Evolutionary conservation across 345 rosid genomes (phyloP).

Genomic region (Boechera stricta): DNA sequence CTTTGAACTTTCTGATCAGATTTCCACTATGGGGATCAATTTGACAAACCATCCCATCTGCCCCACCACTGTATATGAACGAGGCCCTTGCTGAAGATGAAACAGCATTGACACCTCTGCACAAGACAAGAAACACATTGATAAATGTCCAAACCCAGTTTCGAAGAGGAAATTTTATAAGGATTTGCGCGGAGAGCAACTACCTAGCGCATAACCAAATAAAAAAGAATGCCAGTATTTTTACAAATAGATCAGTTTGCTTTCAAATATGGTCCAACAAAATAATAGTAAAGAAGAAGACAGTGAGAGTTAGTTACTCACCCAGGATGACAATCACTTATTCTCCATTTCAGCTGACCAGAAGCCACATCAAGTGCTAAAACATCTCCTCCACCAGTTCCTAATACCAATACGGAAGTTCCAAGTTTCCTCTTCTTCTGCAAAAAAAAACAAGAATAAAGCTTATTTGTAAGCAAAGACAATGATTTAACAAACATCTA

Average conservation of each 20-base stretch:
- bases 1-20: slow-evolving; percentile 64
- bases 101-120: slow-evolving; percentile 91
- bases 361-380: slow-evolving; percentile 91
- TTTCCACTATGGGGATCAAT: slow-evolving; percentile 83
- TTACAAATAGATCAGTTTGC: background rate
- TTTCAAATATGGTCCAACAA: background rate
- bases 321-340: slow-evolving; percentile 97
- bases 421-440: slow-evolving; percentile 85
- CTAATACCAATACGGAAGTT: slow-evolving; percentile 67
- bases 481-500: background rate
- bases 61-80: slow-evolving; percentile 72
- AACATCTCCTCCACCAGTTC: slow-evolving; percentile 93
- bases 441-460: slow-evolving; percentile 25
- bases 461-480: background rate
- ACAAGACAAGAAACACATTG: slow-evolving; percentile 30
- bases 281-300: background rate
- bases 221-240: background rate
- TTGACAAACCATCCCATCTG: slow-evolving; percentile 92
- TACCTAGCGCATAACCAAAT: background rate
- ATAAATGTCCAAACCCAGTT: slow-evolving; percentile 22
- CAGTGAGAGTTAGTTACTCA: slow-evolving; percentile 45
- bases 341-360: slow-evolving; percentile 89
- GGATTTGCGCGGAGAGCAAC: slow-evolving; percentile 4
- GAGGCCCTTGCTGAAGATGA: slow-evolving; percentile 68
- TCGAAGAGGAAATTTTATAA: background rate